Base-by-base conservation (phyloP, 352 stramenopile genomes). In the Aphanomyces cochlioides region DNA sequence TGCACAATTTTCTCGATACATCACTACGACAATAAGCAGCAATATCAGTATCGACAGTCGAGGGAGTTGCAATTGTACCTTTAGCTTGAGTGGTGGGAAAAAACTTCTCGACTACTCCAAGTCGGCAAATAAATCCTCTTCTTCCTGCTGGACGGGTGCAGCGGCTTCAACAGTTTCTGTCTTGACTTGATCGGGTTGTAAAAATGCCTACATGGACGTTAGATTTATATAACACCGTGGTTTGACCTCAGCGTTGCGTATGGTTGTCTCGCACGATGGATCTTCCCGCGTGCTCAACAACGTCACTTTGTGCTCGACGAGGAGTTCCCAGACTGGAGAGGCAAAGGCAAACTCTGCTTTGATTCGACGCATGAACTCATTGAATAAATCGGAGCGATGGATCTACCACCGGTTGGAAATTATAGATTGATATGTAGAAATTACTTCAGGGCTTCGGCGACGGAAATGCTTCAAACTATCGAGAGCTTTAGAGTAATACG, bases 101-200 rank as follows among this genome's bases (percentile, higher is more conserved):
- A 28, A 28, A 0, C 28, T 28, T 28, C 28, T 28, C 28, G 28
- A 7, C 67, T 56, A 93, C 59, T 92, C 85, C 69, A 93, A 89
- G 63, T 92, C 85, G 40, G 83, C 84, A 74, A 92, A 93, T 79
- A 93, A 89, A 60, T 90, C 84, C 67, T 90, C 80, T 48, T 92
- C 84, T 38, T 90, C 77, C 47, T 89, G 80, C 67, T 84, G 7
- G 21, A 19, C 83, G 0, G 72, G 75, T n/a, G 87, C 77, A 1
- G 88, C 73, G 41, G 77, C 85, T 3, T 76, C 80, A 7, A 76
- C 75, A 5, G 77, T 65, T 45, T 80, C 5, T 12, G 48, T 38
- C n/a, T 17, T 7, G 50, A 17, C 54, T 6, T 80, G 71, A 53
- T 87, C 77, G 21, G 83, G 40, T 50, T 81, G 79, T 36, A 93